Base-by-base conservation (phyloP, 257 asterid genomes). In the Fraxinus americana region DNA sequence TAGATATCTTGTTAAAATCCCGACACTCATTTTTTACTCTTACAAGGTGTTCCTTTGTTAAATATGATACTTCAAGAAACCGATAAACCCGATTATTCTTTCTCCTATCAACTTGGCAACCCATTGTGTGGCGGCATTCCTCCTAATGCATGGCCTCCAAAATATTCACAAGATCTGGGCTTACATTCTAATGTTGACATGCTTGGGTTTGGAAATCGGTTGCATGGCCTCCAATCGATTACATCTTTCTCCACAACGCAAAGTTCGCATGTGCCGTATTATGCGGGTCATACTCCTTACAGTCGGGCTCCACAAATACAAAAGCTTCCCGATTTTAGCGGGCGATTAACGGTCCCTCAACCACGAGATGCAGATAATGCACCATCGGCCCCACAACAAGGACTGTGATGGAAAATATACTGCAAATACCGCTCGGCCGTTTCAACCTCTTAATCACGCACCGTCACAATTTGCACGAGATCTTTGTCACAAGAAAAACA, bases 401-500 rank as follows among this genome's bases (percentile, higher is more conserved):
- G 85, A 45, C 87, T 68, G 84, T 79, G 14, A 50, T 63, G 27
- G 83, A 84, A 41, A 86, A 85, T 77, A 91, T 88, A n/a, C 91
- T 82, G 75, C 91, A 72, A 25, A 81, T 68, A 59, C 79, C 90
- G 75, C 67, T 52, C 89, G 83, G 75, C 92, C 85, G 79, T 79
- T 75, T 80, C 95, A 86, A 76, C 82, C 83, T 79, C 85, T 67
- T 27, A 73, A 63, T 80, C 96, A 80, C 69, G 79, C 97, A 54
- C 94, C 91, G 67, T 92, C 96, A 50, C 94, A 86, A 72, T 83
- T 94, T 88, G 97, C 97, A 57, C 97, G 90, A 81, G 83, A 89
- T 94, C 83, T 94, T 81, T n/a, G n/a, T 89, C 96, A 71, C 32
- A 29, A 29, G 2, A 29, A 1, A 29, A 29, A 29, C 97, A 92